phyloP scores from a whole-genome alignment of 139 green algal genomes.

The Closterium sp. region DNA sequence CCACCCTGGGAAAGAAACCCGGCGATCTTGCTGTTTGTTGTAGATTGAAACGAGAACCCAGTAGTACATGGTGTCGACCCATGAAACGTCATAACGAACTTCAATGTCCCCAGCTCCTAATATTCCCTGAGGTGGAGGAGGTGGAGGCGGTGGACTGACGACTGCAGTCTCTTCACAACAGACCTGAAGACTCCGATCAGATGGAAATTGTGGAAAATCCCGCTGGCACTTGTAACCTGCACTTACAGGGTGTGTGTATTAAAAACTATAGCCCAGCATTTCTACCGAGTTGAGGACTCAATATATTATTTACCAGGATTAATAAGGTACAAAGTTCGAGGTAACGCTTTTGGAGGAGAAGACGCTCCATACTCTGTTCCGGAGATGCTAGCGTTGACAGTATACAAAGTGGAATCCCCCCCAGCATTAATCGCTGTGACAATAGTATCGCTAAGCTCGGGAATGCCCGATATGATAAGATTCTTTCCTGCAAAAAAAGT shows the following conservation, averaged over 20 bases:
- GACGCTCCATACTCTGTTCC: background rate
- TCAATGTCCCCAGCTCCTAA: background rate
- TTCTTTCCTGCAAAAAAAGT: background rate
- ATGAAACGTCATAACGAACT: background rate
- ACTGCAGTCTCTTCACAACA: background rate
- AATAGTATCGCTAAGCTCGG: background rate
- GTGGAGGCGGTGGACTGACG: background rate
- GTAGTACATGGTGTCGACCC: background rate
- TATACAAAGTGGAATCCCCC: background rate
- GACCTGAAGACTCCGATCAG: background rate
- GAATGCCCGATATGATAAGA: background rate
- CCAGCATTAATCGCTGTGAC: background rate
- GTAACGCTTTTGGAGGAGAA: background rate
- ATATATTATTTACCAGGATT: background rate
- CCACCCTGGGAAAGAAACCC: background rate
- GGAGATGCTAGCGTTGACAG: background rate
- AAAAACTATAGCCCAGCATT: background rate
- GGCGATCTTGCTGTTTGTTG: constrained; percentile 4
- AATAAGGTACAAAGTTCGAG: background rate
- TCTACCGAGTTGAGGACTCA: background rate
- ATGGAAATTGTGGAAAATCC: background rate
- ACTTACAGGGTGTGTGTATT: background rate
- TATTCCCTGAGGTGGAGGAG: background rate
- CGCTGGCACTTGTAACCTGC: constrained; percentile 3
- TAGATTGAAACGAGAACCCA: constrained; percentile 5